Conservation (phyloP, 352 stramenopile genomes). For the Phytopythium kandeliae region DNA sequence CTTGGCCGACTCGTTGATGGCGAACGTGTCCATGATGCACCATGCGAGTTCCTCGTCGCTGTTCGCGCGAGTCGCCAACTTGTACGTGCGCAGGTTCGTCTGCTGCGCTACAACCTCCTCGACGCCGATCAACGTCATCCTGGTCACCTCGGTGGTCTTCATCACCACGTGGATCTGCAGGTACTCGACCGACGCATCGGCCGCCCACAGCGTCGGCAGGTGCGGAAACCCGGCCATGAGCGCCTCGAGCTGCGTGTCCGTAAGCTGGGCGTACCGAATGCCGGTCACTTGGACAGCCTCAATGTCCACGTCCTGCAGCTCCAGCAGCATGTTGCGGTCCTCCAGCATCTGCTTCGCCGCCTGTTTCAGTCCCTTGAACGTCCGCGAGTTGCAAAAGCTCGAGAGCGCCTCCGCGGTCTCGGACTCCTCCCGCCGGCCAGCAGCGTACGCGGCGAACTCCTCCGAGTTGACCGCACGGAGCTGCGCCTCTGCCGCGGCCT, state of each 20-base stretch:
- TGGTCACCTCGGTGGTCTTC: conserved; percentile 27
- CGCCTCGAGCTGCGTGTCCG: conserved; percentile 18
- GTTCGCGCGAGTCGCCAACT: conserved; percentile 27
- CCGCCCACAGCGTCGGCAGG: conserved; percentile 14
- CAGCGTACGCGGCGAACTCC: conserved; percentile 24
- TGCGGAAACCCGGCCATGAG: conserved; percentile 11
- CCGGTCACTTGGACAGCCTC: conserved; percentile 19
- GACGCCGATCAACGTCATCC: conserved; percentile 33
- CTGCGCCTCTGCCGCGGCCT: conserved; percentile 19
- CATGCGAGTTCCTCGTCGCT: conserved; percentile 28
- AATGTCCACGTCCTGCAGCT: conserved; percentile 29
- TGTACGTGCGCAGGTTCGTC: conserved; percentile 28
- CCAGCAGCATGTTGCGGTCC: conserved; percentile 25
- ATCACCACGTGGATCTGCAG: conserved; percentile 27
- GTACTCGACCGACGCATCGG: conserved; percentile 29
- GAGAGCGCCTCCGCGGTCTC: conserved; percentile 10
- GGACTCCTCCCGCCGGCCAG: conserved; percentile 8
- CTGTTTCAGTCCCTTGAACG: conserved; percentile 16
- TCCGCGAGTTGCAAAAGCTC: conserved; percentile 23
- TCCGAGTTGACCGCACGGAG: conserved; percentile 29
- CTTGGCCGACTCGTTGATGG: conserved; percentile 26
- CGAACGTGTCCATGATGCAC: conserved; percentile 27
- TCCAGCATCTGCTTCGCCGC: conserved; percentile 15
- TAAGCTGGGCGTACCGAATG: conserved; percentile 29
- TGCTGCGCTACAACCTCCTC: conserved; percentile 32